phyloP scores from a whole-genome alignment of 2,329 filamentous ascomycete genomes.

The Ilyonectria robusta region DNA sequence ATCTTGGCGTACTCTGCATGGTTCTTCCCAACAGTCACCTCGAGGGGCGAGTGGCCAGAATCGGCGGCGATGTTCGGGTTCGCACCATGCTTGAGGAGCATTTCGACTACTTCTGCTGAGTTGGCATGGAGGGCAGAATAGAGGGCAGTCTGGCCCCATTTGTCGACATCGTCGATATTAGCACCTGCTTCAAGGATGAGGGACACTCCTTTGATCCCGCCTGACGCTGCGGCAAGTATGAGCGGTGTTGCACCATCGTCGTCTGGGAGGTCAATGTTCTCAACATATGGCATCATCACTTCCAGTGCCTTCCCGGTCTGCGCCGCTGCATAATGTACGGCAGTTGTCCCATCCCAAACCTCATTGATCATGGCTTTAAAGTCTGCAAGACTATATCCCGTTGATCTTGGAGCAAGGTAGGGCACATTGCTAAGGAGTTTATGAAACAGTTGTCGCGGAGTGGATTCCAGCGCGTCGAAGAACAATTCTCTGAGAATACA shows the following conservation, averaged over 20 bases:
- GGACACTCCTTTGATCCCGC: slow-evolving; percentile 23
- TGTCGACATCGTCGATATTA: slow-evolving; percentile 29
- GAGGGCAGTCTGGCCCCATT: slow-evolving; percentile 35
- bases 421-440: slow-evolving; percentile 13
- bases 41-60: slow-evolving; percentile 31
- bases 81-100: slow-evolving; percentile 34
- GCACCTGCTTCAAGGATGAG: slow-evolving; percentile 37
- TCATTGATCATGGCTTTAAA: slow-evolving; percentile 32
- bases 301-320: slow-evolving; percentile 31
- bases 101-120: slow-evolving; percentile 26
- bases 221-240: slow-evolving; percentile 33
- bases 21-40: slow-evolving; percentile 28
- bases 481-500: slow-evolving; percentile 34
- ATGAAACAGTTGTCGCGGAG: slow-evolving; percentile 11
- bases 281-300: slow-evolving; percentile 34
- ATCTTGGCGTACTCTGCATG: slow-evolving; percentile 30
- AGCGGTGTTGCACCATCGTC: slow-evolving; percentile 34
- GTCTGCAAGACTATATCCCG: slow-evolving; percentile 4
- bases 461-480: slow-evolving; percentile 12
- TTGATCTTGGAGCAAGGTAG: slow-evolving; percentile 10
- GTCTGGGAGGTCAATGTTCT: slow-evolving; percentile 33
- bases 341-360: slow-evolving; percentile 37
- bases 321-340: slow-evolving; percentile 37
- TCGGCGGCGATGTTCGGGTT: slow-evolving; percentile 30
- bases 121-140: slow-evolving; percentile 31